phyloP scores from a whole-genome alignment of 352 stramenopile species.

The Globisporangium polare region DNA sequence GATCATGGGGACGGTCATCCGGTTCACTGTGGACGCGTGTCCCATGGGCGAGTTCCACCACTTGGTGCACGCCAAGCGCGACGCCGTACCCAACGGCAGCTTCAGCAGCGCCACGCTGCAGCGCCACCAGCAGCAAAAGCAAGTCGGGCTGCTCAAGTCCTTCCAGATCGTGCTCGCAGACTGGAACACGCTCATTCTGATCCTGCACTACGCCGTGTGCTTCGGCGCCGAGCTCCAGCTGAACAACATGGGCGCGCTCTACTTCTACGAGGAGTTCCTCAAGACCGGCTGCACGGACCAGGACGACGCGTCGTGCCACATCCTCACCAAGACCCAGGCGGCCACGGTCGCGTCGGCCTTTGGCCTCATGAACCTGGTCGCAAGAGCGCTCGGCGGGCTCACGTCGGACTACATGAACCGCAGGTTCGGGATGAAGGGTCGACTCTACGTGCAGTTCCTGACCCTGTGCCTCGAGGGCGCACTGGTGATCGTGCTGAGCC shows the following conservation, averaged over 20 bases:
- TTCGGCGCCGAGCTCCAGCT: constrained; percentile 96
- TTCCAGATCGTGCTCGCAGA: constrained; percentile 69
- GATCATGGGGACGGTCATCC: constrained; percentile 63
- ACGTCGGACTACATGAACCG: constrained; percentile 82
- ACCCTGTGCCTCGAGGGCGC: constrained; percentile 71
- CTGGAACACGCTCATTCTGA: constrained; percentile 90
- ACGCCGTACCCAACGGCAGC: constrained; percentile 20
- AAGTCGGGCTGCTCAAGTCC: constrained; percentile 25
- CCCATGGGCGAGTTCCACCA: constrained; percentile 92
- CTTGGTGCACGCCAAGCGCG: constrained; percentile 56
- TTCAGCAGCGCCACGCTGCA: not conserved
- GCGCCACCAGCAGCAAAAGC: constrained; percentile 12
- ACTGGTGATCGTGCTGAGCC: constrained; percentile 88
- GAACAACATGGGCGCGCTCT: constrained; percentile 93
- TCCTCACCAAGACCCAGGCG: constrained; percentile 56
- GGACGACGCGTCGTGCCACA: constrained; percentile 26
- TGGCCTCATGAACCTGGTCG: constrained; percentile 94
- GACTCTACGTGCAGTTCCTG: constrained; percentile 80
- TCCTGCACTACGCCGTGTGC: constrained; percentile 91
- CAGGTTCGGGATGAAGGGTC: constrained; percentile 86
- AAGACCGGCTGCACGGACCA: constrained; percentile 37
- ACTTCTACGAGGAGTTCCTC: constrained; percentile 91
- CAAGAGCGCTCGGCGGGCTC: constrained; percentile 84
- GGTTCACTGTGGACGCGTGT: constrained; percentile 82
- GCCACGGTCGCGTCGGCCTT: constrained; percentile 90